Evolutionary conservation across 495 filamentous ascomycete genomes (phyloP), one percentile per base, ranked within the genome.

Genomic region (Cladorrhinum samala): DNA sequence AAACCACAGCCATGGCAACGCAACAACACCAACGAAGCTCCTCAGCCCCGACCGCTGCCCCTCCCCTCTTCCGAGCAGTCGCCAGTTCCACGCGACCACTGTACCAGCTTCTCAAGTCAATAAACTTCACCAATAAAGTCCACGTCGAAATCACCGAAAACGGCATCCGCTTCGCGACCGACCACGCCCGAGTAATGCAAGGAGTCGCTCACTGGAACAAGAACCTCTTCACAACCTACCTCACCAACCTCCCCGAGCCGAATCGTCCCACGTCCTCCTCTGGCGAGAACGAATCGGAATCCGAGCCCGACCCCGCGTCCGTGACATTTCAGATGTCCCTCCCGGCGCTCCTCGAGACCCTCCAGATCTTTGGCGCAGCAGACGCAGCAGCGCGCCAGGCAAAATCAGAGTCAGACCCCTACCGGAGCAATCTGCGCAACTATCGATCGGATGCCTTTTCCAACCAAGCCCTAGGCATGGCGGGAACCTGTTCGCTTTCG

Each of bases 351-450:
- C 80, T 98, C 40, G 93, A 98, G 73, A 95, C 91, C 8, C 77
- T 98, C 23, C 91, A 95, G 60, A 96, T 98, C 38, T 92, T 97
- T 63, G 86, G 87, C 44, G 80, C 89, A 53, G 83, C 83, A 41
- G 89, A 95, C 58, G 64, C 80, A 19, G 72, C 73, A 24, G 67
- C 73, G 17, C 70, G 76, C 30, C 77, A 81, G 49, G 70, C 77
- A 23, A 80, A 74, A 57, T 65, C 75, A 18, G 77, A 81, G 13
- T 59, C 67, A 39, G 76, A 81, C 53, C 66, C 71, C 1, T 79
- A 79, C 59, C 72, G 68, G 44, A 74, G 72, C 67, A 78, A 77
- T 53, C 71, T 77, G 48, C 77, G 77, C 47, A 75, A 76, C 55
- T 74, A 76, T 55, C 77, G 79, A 25, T 71, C 75, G 17, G 83